These are phyloP conservation scores for Entomortierella beljakovae DNA, from an alignment of 192 early-diverging fungal genomes.

Conservation along the genomic window DNA sequence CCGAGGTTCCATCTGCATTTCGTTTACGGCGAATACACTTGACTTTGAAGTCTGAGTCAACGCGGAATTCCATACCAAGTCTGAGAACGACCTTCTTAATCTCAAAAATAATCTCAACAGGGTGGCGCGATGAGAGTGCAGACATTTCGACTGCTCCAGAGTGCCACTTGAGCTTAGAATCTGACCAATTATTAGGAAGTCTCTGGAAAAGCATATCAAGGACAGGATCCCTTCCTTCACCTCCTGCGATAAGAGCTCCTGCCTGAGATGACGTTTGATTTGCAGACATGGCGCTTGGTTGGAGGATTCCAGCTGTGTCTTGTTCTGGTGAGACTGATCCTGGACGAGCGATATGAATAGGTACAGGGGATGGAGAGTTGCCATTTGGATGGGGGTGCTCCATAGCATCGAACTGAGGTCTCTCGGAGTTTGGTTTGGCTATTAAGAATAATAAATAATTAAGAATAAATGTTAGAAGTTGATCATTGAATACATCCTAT, in stretches of 20 bases:
- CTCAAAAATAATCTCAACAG: constrained; percentile 75
- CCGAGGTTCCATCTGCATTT: constrained; percentile 12
- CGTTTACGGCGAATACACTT: constrained; percentile 63
- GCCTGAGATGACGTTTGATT: constrained; percentile 6
- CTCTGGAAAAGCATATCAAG: constrained; percentile 19
- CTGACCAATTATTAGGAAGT: constrained; percentile 40
- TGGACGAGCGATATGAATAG: constrained; percentile 5
- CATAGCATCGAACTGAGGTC: constrained; percentile 15
- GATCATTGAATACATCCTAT: not conserved
- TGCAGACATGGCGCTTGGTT: constrained; percentile 7
- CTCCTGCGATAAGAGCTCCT: not conserved
- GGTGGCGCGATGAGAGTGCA: constrained; percentile 73
- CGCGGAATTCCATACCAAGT: constrained; percentile 67
- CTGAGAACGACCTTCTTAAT: constrained; percentile 68
- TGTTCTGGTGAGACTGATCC: constrained; percentile 20
- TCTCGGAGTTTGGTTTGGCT: constrained; percentile 28
- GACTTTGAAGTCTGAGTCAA: constrained; percentile 70
- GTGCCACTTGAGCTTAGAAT: constrained; percentile 76
- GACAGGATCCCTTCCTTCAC: constrained; percentile 32
- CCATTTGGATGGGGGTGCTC: constrained; percentile 16
- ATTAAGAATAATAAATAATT: constrained; percentile 4
- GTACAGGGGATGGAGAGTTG: constrained; percentile 16
- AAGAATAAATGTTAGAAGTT: not conserved
- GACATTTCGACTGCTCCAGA: constrained; percentile 80
- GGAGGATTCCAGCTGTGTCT: constrained; percentile 6